Base-by-base conservation (phyloP, 345 rosid species). In the Linum lewisii region DNA sequence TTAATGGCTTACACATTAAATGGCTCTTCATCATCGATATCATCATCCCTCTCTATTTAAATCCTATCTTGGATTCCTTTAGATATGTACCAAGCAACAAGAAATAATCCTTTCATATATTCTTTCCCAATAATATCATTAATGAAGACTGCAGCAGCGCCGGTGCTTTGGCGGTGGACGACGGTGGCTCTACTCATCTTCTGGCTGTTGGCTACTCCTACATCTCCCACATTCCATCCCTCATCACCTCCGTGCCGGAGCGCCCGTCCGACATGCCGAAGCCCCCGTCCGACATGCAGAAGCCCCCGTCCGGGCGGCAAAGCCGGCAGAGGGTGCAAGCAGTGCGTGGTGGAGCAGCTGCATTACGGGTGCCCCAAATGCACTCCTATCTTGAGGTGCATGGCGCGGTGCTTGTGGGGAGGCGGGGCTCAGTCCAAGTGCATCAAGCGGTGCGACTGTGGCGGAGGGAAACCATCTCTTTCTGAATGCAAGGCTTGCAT, bases 371-470 rank as follows among this genome's bases (percentile, higher is more conserved):
- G 95, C 65, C 89, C 91, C 0, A 62, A 78, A 5, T 87, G 95
- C 26, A 70, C 69, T 34, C 82, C 90, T 22, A 71, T 76, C 19
- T 73, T 90, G 1, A 77, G 68, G 18, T 86, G 97, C 85, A 82
- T 84, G 95, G 88, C 88, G 0, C 71, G 72, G 72, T 90, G 97
- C 68, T 77, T 86, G 73, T 86, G 95, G 97, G 72, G 86, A 0
- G 92, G 90, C 49, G 67, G 57, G 7, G 26, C 81, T 5, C 78
- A 53, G 64, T 42, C 76, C 0, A 68, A 58, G 11, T 86, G 97
- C 66, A 64, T 60, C 10, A 44, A 57, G 19, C 75, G 72, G 58
- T 86, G 97, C 4, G 75, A 86, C 44, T 79, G 83, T 64, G 64
- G 71, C 54, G 68, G 73, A 3, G 78, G 73, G 11, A 76, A 76